Evolutionary conservation across 768 basidiomycete genomes (phyloP).

Genomic region (Strobilomyces echinocephalus): DNA sequence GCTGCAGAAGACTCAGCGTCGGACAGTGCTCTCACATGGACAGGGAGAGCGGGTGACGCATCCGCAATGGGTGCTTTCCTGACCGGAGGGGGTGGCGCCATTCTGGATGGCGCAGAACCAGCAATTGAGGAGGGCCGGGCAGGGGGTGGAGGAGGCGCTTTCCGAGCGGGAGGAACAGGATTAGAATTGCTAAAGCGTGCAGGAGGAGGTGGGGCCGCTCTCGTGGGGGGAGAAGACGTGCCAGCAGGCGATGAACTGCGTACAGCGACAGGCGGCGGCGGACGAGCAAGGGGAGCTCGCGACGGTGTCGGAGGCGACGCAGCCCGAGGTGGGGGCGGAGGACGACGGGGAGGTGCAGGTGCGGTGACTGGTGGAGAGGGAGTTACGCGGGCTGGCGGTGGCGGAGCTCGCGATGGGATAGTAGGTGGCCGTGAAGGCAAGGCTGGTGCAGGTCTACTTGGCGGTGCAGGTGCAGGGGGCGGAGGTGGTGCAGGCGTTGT

Average conservation of each 20-base stretch:
- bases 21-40: constrained; percentile 42
- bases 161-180: constrained; percentile 29
- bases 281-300: constrained; percentile 22
- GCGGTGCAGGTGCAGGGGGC: constrained; percentile 28
- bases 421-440: constrained; percentile 41
- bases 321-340: constrained; percentile 31
- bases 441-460: constrained; percentile 32
- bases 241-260: constrained; percentile 20
- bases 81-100: constrained; percentile 38
- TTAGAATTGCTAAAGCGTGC: constrained; percentile 20
- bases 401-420: constrained; percentile 40
- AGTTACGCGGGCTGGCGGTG: constrained; percentile 36
- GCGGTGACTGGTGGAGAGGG: constrained; percentile 24
- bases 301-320: constrained; percentile 27
- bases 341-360: constrained; percentile 25
- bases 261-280: constrained; percentile 26
- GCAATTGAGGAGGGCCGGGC: constrained; percentile 36
- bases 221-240: constrained; percentile 11
- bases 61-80: constrained; percentile 32
- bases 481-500: constrained; percentile 33
- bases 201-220: constrained; percentile 23
- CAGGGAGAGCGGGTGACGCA: constrained; percentile 31
- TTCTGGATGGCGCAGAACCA: constrained; percentile 26
- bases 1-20: constrained; percentile 35
- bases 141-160: constrained; percentile 42